A percentile compares a stretch with the other conserved stretches of the same genome.
Conservation (phyloP, 2,329 filamentous ascomycete species). For the Fusarium brevicatenulatum region DNA sequence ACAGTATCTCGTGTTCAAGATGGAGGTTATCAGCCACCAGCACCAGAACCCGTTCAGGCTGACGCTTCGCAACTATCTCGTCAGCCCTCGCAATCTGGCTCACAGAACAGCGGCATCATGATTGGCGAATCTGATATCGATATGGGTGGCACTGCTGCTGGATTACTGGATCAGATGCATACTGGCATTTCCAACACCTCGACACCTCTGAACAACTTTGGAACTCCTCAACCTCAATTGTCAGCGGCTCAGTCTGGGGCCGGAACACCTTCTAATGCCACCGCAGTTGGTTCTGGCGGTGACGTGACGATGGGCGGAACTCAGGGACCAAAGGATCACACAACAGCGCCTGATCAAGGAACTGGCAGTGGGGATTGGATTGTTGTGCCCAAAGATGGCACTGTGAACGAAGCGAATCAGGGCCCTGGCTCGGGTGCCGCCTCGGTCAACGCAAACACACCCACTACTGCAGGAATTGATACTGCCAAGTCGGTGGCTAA, state of each 20-base stretch:
- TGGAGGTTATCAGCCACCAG: constrained; percentile 76
- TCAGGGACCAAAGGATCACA: constrained; percentile 48
- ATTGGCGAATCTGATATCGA: constrained; percentile 70
- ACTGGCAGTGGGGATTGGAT: constrained; percentile 76
- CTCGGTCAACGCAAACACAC: constrained; percentile 47
- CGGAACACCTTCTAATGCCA: constrained; percentile 64
- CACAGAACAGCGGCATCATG: constrained; percentile 65
- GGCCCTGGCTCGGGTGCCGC: constrained; percentile 23
- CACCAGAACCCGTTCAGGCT: constrained; percentile 56
- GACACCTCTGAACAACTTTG: constrained; percentile 69
- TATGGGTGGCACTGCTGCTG: constrained; percentile 72
- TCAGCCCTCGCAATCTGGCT: constrained; percentile 64
- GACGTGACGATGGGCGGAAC: constrained; percentile 66
- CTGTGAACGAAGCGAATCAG: constrained; percentile 49
- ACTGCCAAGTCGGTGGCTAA: constrained; percentile 36
- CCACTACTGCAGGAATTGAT: constrained; percentile 31
- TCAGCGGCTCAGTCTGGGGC: constrained; percentile 66
- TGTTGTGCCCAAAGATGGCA: constrained; percentile 73
- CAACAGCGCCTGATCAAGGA: constrained; percentile 60
- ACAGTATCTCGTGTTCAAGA: constrained; percentile 78
- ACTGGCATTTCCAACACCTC: constrained; percentile 68
- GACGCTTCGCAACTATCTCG: constrained; percentile 57
- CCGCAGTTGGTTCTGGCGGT: constrained; percentile 54
- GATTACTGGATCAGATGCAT: constrained; percentile 75
- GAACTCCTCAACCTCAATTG: constrained; percentile 68